Evolutionary conservation across 768 basidiomycete species (phyloP).

Genomic region (Favolaschia claudopus): DNA sequence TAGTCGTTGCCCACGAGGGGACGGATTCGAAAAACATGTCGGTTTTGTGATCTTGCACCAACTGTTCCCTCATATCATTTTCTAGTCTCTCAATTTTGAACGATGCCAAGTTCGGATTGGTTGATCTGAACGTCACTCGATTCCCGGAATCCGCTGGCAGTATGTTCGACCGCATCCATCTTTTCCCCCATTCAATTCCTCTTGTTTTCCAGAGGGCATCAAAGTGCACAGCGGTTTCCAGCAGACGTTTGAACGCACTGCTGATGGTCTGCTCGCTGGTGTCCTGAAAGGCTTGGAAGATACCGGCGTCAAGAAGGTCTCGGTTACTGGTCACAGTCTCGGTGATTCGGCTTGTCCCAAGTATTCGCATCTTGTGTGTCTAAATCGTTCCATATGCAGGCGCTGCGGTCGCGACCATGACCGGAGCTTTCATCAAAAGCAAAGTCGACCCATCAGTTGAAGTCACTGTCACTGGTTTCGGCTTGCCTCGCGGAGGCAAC

Average conservation of each 20-base stretch:
- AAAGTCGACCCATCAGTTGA: conserved; percentile 40
- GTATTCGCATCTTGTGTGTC: not conserved
- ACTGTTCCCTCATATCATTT: not conserved
- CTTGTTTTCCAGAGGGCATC: conserved; percentile 33
- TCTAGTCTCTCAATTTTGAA: conserved; percentile 44
- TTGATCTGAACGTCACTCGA: conserved; percentile 37
- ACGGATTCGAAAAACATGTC: conserved; percentile 43
- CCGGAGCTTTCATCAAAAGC: conserved; percentile 47
- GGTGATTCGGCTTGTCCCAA: conserved; percentile 38
- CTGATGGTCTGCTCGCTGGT: conserved; percentile 39
- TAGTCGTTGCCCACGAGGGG: conserved; percentile 53
- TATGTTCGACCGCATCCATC: conserved; percentile 9
- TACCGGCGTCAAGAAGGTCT: conserved; percentile 40
- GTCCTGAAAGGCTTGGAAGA: conserved; percentile 37
- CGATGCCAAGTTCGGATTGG: conserved; percentile 40
- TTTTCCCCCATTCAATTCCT: not conserved
- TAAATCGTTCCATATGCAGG: conserved; percentile 27
- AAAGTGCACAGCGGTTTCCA: conserved; percentile 50
- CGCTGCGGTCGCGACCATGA: conserved; percentile 55
- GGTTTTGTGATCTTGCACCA: not conserved
- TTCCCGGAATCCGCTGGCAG: conserved; percentile 37
- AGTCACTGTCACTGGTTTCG: conserved; percentile 46
- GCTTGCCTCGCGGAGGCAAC: conserved; percentile 55
- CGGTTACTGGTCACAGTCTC: conserved; percentile 51
- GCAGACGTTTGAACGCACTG: conserved; percentile 45